Conservation (phyloP, 1,284 basidiomycete genomes). For the Puccinia coronata region DNA sequence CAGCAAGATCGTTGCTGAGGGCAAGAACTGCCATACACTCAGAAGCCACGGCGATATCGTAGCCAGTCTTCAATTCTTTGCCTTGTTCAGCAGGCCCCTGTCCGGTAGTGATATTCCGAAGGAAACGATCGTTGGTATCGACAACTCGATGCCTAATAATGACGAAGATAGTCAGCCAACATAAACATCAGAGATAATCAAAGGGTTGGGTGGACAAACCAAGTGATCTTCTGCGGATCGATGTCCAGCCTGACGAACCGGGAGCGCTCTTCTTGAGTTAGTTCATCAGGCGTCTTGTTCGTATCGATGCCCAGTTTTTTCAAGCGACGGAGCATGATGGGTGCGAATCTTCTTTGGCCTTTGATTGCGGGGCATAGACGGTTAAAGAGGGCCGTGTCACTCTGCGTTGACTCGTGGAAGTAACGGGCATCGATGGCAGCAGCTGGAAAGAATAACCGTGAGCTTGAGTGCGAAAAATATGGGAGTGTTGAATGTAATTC, state of each 20-base stretch:
- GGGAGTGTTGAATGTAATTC: not conserved
- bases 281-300: slow-evolving; percentile 71
- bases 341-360: slow-evolving; percentile 89
- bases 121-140: slow-evolving; percentile 95
- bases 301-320: slow-evolving; percentile 93
- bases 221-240: slow-evolving; percentile 88
- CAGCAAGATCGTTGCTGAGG: slow-evolving; percentile 78
- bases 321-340: slow-evolving; percentile 92
- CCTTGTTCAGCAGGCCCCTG: slow-evolving; percentile 88
- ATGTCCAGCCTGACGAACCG: slow-evolving; percentile 90
- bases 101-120: slow-evolving; percentile 91
- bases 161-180: not conserved
- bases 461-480: slow-evolving; percentile 20
- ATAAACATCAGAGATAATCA: not conserved
- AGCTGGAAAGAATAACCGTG: slow-evolving; percentile 63
- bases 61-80: slow-evolving; percentile 82
- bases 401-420: slow-evolving; percentile 95
- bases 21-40: slow-evolving; percentile 99
- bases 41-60: slow-evolving; percentile 95
- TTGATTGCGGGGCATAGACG: slow-evolving; percentile 91
- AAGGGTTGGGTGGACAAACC: slow-evolving; percentile 61
- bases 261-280: slow-evolving; percentile 88
- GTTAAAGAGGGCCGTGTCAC: slow-evolving; percentile 89
- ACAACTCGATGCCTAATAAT: slow-evolving; percentile 74
- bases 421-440: slow-evolving; percentile 96